Conservation (phyloP, 306 rosid genomes). For the Prunus mume region DNA sequence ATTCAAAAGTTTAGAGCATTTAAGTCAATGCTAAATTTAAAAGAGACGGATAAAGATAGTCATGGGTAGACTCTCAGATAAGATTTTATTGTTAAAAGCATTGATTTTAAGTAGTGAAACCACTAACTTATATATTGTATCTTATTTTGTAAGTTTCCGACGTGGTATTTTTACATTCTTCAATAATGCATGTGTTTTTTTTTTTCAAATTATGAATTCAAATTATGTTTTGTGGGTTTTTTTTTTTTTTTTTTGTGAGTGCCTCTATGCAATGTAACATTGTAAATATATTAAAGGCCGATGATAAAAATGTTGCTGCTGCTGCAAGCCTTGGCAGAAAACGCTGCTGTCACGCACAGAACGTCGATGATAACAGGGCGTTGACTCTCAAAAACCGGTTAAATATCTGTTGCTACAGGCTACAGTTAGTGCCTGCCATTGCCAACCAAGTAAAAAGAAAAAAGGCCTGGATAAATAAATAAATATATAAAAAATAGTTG, state of each 20-base stretch:
- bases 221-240: too few relatives aligned
- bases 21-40: too few relatives aligned
- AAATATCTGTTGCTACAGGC: not conserved
- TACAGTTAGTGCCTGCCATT: not conserved
- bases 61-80: too few relatives aligned
- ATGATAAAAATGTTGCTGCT: not conserved
- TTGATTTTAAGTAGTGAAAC: too few relatives aligned
- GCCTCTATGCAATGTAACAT: not conserved
- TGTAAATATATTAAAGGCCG: not conserved
- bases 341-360: not conserved
- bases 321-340: not conserved
- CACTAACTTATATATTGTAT: too few relatives aligned
- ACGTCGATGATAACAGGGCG: not conserved
- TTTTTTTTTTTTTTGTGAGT: not conserved
- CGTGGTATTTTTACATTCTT: too few relatives aligned
- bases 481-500: not conserved
- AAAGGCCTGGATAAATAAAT: not conserved
- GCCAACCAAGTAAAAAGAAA: not conserved
- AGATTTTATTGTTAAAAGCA: fast-evolving
- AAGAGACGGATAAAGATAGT: too few relatives aligned
- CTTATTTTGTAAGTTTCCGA: too few relatives aligned
- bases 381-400: not conserved
- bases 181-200: too few relatives aligned
- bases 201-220: not conserved
- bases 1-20: too few relatives aligned